A percentile compares a stretch with the other conserved stretches of the same genome.
Evolutionary conservation across 2,329 filamentous ascomycete species (phyloP).

Genomic region (Alternaria solani): DNA sequence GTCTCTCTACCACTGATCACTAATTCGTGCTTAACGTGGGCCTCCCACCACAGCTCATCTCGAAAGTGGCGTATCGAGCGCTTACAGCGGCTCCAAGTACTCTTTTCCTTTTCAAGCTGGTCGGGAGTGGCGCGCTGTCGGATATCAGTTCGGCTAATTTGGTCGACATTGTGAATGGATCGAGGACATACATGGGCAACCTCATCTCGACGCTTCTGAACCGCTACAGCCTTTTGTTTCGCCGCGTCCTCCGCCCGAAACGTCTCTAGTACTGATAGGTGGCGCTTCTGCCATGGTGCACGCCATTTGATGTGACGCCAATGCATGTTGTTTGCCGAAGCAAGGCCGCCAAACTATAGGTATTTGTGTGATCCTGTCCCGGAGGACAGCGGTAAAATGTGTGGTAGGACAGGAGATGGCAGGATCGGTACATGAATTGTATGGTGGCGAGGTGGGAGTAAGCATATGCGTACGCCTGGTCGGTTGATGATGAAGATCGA

Average conservation of each 20-base stretch:
- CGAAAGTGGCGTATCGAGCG: not conserved
- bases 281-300: slow-evolving; percentile 4
- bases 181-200: not conserved
- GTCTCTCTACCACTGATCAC: slow-evolving; percentile 7
- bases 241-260: slow-evolving; percentile 5
- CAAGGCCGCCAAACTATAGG: not conserved
- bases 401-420: not conserved
- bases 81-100: slow-evolving; percentile 3
- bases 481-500: not conserved
- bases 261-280: slow-evolving; percentile 3
- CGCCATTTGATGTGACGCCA: slow-evolving; percentile 12
- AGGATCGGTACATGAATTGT: not conserved
- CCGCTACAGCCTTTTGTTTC: not conserved
- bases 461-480: not conserved
- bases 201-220: not conserved
- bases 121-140: not conserved
- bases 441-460: not conserved
- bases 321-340: slow-evolving; percentile 4
- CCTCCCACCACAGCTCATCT: not conserved
- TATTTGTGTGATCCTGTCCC: not conserved
- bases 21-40: not conserved
- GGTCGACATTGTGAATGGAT: not conserved
- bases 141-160: not conserved
- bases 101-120: slow-evolving; percentile 7
- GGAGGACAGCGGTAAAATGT: not conserved